These are phyloP conservation scores for Eucalyptus marginata DNA, from an alignment of 345 rosid species.

Conservation along the genomic window DNA sequence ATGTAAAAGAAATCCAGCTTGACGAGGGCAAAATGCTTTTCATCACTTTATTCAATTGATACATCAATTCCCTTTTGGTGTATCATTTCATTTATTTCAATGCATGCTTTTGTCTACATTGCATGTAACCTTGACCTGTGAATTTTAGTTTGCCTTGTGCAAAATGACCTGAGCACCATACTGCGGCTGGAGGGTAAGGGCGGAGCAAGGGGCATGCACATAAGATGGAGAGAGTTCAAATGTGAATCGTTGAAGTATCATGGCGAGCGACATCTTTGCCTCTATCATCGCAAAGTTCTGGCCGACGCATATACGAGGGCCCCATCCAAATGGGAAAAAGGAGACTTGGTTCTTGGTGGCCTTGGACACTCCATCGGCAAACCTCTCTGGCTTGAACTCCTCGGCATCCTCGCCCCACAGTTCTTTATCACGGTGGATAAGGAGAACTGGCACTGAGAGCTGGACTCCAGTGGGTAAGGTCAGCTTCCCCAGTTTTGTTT, in stretches of 20 bases:
- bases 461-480: conserved; percentile 13
- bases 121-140: background rate
- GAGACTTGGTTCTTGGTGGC: conserved; percentile 46
- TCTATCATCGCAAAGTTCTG: conserved; percentile 52
- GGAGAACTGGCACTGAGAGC: conserved; percentile 1
- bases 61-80: background rate
- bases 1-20: background rate
- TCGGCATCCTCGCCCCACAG: conserved; percentile 46
- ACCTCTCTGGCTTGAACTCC: conserved; percentile 61
- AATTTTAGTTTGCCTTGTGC: conserved; percentile 3
- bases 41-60: background rate
- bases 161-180: conserved; percentile 50
- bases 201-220: conserved; percentile 33
- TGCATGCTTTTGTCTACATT: background rate
- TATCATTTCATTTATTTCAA: background rate
- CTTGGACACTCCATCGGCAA: conserved; percentile 44
- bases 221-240: conserved; percentile 33
- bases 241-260: conserved; percentile 19
- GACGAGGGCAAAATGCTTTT: background rate
- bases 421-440: conserved; percentile 25
- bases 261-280: conserved; percentile 31
- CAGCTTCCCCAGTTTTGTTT: conserved; percentile 24
- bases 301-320: conserved; percentile 56
- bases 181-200: conserved; percentile 38
- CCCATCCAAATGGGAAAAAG: conserved; percentile 53